Conservation (phyloP, 148 eudicot genomes). For the Fagopyrum esculentum region DNA sequence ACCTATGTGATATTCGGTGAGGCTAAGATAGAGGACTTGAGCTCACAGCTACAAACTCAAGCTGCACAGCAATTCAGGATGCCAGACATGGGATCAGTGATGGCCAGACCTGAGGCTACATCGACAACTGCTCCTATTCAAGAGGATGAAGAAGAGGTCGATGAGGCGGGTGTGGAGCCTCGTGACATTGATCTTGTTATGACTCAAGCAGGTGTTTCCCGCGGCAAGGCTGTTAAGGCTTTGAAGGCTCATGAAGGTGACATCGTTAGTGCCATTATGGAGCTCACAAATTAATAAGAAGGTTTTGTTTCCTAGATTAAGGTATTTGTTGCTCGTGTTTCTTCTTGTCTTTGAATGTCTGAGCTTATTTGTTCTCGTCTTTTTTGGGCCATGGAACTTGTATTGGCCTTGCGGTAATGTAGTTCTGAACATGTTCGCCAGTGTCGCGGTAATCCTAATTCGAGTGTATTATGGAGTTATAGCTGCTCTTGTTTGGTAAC, state of each 20-base stretch:
- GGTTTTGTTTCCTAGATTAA: background rate
- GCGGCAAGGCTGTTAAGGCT: conserved; percentile 62
- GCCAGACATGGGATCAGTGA: conserved; percentile 51
- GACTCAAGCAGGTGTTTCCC: conserved; percentile 61
- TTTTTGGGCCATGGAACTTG: background rate
- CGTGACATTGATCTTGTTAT: conserved; percentile 59
- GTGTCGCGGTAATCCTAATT: background rate
- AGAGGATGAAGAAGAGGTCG: conserved; percentile 62
- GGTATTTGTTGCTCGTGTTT: background rate
- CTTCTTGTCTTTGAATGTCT: background rate
- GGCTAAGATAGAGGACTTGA: conserved; percentile 68
- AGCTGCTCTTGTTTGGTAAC: background rate
- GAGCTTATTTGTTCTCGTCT: background rate
- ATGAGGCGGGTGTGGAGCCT: conserved; percentile 54
- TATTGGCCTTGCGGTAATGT: conserved; percentile 1
- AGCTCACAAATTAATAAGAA: conserved; percentile 39
- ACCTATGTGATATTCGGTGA: conserved; percentile 66
- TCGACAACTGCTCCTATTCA: conserved; percentile 25
- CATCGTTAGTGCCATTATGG: conserved; percentile 68
- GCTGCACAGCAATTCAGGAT: conserved; percentile 71
- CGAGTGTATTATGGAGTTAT: background rate
- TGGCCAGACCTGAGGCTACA: conserved; percentile 38
- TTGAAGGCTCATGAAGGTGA: conserved; percentile 53
- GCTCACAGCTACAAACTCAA: conserved; percentile 71
- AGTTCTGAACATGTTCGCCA: background rate